Evolutionary conservation across 257 asterid species (phyloP), one percentile per base, ranked within the genome.

Genomic region (Striga asiatica): DNA sequence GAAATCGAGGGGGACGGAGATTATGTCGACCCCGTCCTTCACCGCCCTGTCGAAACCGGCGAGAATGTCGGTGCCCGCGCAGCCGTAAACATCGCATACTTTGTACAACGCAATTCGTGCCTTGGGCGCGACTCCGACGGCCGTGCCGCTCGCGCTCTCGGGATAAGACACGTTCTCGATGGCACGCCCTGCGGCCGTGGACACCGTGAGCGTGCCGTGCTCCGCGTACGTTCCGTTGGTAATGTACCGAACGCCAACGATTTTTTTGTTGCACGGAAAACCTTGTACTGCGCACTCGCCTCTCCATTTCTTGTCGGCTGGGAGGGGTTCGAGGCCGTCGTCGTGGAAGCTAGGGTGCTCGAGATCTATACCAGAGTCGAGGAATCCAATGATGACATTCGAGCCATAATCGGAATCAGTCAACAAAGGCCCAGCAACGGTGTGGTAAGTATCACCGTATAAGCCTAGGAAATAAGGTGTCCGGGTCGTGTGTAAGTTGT

Each of bases 1-100:
- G 64, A 86, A 91, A 71, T 83, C 95, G 62, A 91, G 66, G 49
- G 98, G 87, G 28, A 91, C 42, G 18, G 98, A 91, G 45, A 91
- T 19, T 37, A 84, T 57, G 18, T 87, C 85, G 62, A 91, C 96
- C 41, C 98, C 95, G 29, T 91, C 98, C 52, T 84, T 71, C 24
- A 87, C 68, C 27, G 98, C 98, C 60, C 87, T 95, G 59, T 91
- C 98, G 65, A 91, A 91, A 21, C 96, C 98, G 19, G 98, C 98
- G 76, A 91, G 65, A 58, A 91, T 56, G 68, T 91, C 98, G 10
- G 70, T 96, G 53, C 87, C 96, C 16, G 84, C 87, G 69, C 98
- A 91, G 51, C 87, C 94, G 20, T 84, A 74, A 57, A 59, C 73
- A 96, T 96, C 87, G 55, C 98, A 91, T 18, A 93, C 77, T 70